Evolutionary conservation across 2,329 filamentous ascomycete genomes (phyloP), one percentile per base, ranked within the genome.

Genomic region (Pseudogymnoascus sp.): DNA sequence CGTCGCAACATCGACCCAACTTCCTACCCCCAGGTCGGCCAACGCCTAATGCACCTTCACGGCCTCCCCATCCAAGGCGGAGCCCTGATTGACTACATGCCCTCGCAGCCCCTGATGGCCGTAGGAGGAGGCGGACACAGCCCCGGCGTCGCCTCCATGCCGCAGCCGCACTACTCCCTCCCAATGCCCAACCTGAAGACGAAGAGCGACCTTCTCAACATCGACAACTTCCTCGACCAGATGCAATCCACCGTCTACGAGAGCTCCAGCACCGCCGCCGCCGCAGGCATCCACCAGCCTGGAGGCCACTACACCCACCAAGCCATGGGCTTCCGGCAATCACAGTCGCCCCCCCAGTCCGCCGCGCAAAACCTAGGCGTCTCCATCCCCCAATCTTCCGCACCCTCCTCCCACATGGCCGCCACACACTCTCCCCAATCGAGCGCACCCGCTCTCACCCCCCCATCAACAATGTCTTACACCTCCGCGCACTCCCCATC

Each of bases 181-280:
- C 91, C 94, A 62, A 91, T 96, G 80, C 86, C 87, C 59, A 95
- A 92, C 70, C 82, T 95, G 63, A 87, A 93, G 72, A 97, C 92
- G 59, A 96, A 97, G 82, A 92, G 86, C 74, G 94, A 99, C 74
- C 81, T 99, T 47, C 80, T 96, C 74, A 92, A 96, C 74, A 92
- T 97, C 71, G 94, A 97, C 75, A 89, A 92, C 72, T 90, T 97
- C 75, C 84, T 99, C 63, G 92, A 96, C 77, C 91, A 97, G 77
- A 93, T 97, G 82, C 92, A 97, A 77, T 87, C 89, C 67, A 97
- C 93, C 53, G 91, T 97, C 59, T 97, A 97, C 73, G 94, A 97
- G 77, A 96, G 88, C 74, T 87, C 92, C 63, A 90, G 87, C 70
- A 88, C 92, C 60, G 88, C 91, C 33, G 90, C 91, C 2, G 85